Evolutionary conservation across 139 green algal genomes (phyloP).

Genomic region (Chlamydomonas sp.): DNA sequence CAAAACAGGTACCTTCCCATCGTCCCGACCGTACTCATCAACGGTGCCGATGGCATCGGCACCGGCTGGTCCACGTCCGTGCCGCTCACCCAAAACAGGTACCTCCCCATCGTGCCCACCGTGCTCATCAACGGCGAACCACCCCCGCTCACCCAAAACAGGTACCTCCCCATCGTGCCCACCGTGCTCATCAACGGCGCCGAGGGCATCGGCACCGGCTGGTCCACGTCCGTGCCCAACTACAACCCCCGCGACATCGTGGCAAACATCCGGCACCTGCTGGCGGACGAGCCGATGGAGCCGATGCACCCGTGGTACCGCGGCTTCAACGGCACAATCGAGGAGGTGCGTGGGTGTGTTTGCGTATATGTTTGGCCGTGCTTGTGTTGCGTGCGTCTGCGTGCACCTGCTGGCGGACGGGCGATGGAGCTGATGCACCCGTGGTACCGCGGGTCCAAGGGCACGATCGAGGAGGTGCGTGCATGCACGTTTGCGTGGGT

Average conservation of each 20-base stretch:
- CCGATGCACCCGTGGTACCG: conserved; percentile 15
- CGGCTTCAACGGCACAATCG: conserved; percentile 1
- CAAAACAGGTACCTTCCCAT: conserved; percentile 16
- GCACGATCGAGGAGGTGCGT: conserved; percentile 5
- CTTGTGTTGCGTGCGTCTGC: too few relatives aligned
- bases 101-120: conserved; percentile 14
- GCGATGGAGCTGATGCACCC: background rate
- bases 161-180: conserved; percentile 17
- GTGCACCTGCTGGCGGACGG: conserved; percentile 5
- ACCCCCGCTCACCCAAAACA: too few relatives aligned
- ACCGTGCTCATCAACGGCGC: conserved; percentile 53
- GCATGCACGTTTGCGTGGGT: too few relatives aligned
- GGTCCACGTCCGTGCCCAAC: conserved; percentile 95
- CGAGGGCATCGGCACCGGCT: conserved; percentile 98
- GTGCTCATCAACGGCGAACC: conserved; percentile 51
- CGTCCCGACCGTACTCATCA: conserved; percentile 13
- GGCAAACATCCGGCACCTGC: conserved; percentile 15
- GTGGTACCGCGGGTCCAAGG: conserved; percentile 13
- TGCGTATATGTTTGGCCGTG: too few relatives aligned
- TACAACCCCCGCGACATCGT: conserved; percentile 92
- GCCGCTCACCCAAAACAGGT: too few relatives aligned
- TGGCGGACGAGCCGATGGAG: conserved; percentile 8
- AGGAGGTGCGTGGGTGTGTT: too few relatives aligned
- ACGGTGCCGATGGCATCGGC: conserved; percentile 94
- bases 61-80: conserved; percentile 96